Evolutionary conservation across 257 asterid species (phyloP).

Genomic region (Solanum chilense): DNA sequence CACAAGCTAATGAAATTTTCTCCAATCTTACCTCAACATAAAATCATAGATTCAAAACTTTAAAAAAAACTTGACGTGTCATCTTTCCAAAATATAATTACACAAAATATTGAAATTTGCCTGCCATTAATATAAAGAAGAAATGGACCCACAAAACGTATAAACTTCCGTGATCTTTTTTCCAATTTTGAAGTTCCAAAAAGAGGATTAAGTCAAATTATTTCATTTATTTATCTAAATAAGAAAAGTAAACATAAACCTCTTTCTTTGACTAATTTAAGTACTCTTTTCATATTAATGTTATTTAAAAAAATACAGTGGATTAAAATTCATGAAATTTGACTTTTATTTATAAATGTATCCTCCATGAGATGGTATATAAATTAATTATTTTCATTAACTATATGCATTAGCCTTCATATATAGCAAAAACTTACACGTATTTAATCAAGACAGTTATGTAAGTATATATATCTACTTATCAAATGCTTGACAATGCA

Average conservation of each 20-base stretch:
- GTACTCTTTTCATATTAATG: neutral
- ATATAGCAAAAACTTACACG: too few relatives aligned
- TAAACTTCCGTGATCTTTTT: neutral
- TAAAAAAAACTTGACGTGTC: neutral
- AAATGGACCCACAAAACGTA: constrained; percentile 17
- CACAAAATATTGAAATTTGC: neutral
- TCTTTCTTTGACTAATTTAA: neutral
- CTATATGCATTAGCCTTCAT: neutral
- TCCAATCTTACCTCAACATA: neutral
- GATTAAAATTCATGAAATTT: too few relatives aligned
- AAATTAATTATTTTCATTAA: neutral
- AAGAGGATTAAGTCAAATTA: neutral
- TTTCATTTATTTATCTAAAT: neutral
- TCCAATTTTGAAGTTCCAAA: constrained; percentile 3
- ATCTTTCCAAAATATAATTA: neutral
- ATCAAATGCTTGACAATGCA: neutral
- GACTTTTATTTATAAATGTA: too few relatives aligned
- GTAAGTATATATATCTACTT: neutral
- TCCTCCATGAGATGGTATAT: neutral
- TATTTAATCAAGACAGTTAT: too few relatives aligned
- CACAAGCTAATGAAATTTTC: neutral
- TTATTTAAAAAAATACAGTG: too few relatives aligned
- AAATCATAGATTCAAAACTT: neutral
- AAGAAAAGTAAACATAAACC: neutral
- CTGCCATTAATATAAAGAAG: neutral